Evolutionary conservation across 176 grass and related monocot species (phyloP).

Genomic region (Metroxylon sagu): DNA sequence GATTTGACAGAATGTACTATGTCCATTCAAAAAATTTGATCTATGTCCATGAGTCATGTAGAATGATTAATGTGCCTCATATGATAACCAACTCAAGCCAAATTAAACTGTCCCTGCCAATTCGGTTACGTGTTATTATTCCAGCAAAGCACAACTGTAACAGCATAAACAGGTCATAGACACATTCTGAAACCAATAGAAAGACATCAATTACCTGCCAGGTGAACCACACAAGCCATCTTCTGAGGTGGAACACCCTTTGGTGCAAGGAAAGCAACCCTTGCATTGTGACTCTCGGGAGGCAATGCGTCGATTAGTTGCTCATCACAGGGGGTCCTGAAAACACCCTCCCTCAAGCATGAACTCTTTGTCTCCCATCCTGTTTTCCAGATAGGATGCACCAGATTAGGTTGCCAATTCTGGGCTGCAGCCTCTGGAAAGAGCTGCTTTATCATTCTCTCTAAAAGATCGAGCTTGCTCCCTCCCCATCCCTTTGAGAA

Average conservation of each 20-base stretch:
- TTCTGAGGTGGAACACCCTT: conserved; percentile 62
- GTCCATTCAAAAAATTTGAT: too few relatives aligned
- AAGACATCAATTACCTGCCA: conserved; percentile 51
- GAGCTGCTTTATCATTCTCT: conserved; percentile 80
- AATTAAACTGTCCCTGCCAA: too few relatives aligned
- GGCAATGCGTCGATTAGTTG: conserved; percentile 55
- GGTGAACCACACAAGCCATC: conserved; percentile 86
- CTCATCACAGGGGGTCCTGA: conserved; percentile 72
- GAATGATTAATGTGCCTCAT: too few relatives aligned
- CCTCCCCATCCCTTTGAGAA: conserved; percentile 90
- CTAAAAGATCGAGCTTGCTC: conserved; percentile 69
- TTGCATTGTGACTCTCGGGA: conserved; percentile 71
- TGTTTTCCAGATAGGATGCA: conserved; percentile 74
- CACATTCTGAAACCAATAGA: too few relatives aligned
- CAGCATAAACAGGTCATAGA: too few relatives aligned
- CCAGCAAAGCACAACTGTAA: too few relatives aligned
- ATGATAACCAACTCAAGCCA: too few relatives aligned
- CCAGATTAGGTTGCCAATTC: conserved; percentile 51
- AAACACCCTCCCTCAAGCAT: conserved; percentile 66
- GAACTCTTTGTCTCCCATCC: conserved; percentile 75
- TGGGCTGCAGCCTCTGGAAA: conserved; percentile 48
- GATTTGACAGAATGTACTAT: too few relatives aligned
- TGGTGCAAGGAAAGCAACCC: conserved; percentile 82
- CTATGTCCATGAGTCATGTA: too few relatives aligned
- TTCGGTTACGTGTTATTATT: too few relatives aligned